Base-by-base conservation (phyloP, 2,329 filamentous ascomycete species). In the Fusarium penzigii region DNA sequence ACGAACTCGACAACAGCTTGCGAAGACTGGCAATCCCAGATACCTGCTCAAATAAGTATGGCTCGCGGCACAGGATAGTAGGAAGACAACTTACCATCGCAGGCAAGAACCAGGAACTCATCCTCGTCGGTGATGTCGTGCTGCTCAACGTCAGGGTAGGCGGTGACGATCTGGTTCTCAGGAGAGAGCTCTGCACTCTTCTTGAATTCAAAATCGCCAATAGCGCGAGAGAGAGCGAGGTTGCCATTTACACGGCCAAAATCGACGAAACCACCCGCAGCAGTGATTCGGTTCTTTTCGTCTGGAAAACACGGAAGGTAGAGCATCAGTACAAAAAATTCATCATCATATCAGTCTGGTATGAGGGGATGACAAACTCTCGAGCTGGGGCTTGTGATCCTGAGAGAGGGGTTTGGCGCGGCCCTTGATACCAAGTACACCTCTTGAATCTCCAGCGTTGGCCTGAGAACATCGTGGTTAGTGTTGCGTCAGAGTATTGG, bases 141-240 rank as follows among this genome's bases (percentile, higher is more conserved):
- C 55, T 90, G 83, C 49, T 91, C 90, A 42, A 99, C 92, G 70
- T 99, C 94, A 17, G 94, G 94, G 74, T 88, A 97, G 6, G 94
- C 94, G 14, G 94, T 99, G 41, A 99, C 94, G 62, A 99, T 97
- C 75, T 99, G 94, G 70, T 96, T 90, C 77, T 99, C 94, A n/a
- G 94, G 94, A 3, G 93, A 87, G 44, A 99, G 85, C 69, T 97
- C 92, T 64, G 93, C 90, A 72, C 92, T 96, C 83, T 97, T 97
- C 83, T 99, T 99, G 83, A 99, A 99, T 72, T 99, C 94, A 70
- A 99, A 99, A 73, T 99, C 94, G 65, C 94, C 94, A 73, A 99
- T 97, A 65, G 94, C 94, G 73, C 94, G 89, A 57, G 94, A 99
- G 56, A 99, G 81, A 43, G 94, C 94, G 42, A 99, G 85, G 74